Percentiles rank a stretch among this genome's conserved stretches.
Conservation (phyloP, 352 stramenopile genomes). For the Phytopythium cucurbitacearum region DNA sequence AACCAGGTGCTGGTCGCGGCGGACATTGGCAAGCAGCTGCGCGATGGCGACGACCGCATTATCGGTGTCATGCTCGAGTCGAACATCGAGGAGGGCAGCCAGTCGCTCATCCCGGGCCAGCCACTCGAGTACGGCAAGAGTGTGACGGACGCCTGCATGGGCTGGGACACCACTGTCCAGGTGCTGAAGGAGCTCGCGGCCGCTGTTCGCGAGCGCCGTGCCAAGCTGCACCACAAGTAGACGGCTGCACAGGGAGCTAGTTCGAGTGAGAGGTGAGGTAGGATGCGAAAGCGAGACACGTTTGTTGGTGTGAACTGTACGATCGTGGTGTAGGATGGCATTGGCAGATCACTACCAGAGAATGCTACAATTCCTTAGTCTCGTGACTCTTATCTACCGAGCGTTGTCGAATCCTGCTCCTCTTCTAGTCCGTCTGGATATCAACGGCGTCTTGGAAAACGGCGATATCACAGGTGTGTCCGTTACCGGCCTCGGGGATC, state of each 20-base stretch:
- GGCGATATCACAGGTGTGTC: constrained; percentile 36
- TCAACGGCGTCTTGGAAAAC: constrained; percentile 60
- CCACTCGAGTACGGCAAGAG: constrained; percentile 87
- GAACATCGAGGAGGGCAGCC: constrained; percentile 80
- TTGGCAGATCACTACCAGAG: no score
- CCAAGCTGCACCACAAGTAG: constrained; percentile 41
- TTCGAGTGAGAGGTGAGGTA: neutral
- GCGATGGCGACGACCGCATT: constrained; percentile 69
- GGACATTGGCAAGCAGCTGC: constrained; percentile 70
- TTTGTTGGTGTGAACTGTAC: no score
- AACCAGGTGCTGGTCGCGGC: constrained; percentile 79
- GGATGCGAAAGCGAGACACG: neutral
- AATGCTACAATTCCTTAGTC: no score
- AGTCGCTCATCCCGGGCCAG: constrained; percentile 68
- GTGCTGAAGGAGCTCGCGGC: constrained; percentile 72
- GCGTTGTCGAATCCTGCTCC: constrained; percentile 60
- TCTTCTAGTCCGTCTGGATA: constrained; percentile 41
- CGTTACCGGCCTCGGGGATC: no score
- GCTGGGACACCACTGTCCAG: constrained; percentile 74
- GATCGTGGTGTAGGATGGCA: no score
- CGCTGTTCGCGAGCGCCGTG: constrained; percentile 70
- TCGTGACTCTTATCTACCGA: neutral
- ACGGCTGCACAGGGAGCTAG: neutral
- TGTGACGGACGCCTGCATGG: constrained; percentile 88
- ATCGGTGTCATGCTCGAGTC: constrained; percentile 89